These are phyloP conservation scores for Sphaerosporella brunnea DNA, from an alignment of 495 filamentous ascomycete genomes.

Conservation along the genomic window DNA sequence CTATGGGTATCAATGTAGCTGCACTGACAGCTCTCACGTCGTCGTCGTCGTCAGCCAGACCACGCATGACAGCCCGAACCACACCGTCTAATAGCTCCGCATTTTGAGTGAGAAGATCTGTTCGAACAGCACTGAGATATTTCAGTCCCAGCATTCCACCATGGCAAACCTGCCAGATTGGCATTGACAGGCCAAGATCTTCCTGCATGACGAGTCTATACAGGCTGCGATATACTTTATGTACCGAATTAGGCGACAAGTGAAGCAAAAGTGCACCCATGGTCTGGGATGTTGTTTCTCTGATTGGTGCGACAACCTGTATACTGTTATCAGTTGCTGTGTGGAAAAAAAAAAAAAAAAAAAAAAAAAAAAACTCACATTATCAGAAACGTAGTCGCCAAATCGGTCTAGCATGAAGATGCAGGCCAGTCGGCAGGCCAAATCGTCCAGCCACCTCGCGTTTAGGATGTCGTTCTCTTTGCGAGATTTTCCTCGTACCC, in stretches of 20 bases:
- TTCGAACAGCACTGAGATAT: slow-evolving; percentile 86
- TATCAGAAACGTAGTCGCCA: slow-evolving; percentile 94
- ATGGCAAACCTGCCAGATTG: slow-evolving; percentile 87
- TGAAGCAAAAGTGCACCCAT: slow-evolving; percentile 75
- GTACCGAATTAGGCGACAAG: slow-evolving; percentile 53
- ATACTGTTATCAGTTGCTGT: too few species aligned
- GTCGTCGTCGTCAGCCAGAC: slow-evolving; percentile 75
- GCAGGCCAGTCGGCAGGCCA: slow-evolving; percentile 79
- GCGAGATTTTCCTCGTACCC: slow-evolving; percentile 48
- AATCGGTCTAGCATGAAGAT: slow-evolving; percentile 96
- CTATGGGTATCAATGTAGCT: slow-evolving; percentile 86
- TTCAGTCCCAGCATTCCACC: slow-evolving; percentile 92
- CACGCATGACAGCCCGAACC: slow-evolving; percentile 81
- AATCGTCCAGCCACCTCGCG: slow-evolving; percentile 71
- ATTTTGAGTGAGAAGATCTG: slow-evolving; percentile 71
- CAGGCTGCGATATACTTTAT: slow-evolving; percentile 60
- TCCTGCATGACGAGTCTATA: slow-evolving; percentile 83
- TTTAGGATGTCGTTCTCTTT: slow-evolving; percentile 63
- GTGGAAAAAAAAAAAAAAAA: too few species aligned
- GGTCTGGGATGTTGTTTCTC: slow-evolving; percentile 92
- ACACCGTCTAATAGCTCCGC: slow-evolving; percentile 79
- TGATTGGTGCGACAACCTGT: slow-evolving; percentile 67
- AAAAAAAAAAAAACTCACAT: slow-evolving; percentile 32
- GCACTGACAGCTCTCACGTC: slow-evolving; percentile 95
- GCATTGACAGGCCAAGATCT: slow-evolving; percentile 49